A percentile compares a stretch with the other conserved stretches of the same genome.
phyloP scores from a whole-genome alignment of 225 moss, liverwort and hornwort genomes.

The Antitrichia curtipendula region DNA sequence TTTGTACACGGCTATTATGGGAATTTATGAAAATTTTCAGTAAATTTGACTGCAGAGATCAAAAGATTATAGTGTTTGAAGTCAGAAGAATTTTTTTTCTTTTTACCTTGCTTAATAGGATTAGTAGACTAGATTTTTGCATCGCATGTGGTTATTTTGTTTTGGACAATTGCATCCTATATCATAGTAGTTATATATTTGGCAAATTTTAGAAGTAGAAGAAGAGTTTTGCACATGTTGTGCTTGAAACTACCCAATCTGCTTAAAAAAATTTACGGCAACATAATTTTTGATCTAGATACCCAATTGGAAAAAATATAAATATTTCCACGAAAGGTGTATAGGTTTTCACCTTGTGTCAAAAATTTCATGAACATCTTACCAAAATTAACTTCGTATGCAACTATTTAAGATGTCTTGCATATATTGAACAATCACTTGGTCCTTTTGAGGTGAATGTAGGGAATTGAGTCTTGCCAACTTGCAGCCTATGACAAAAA shows the following conservation, averaged over 20 bases:
- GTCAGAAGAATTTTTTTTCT: background rate
- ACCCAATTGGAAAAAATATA: no score
- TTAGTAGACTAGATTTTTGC: background rate
- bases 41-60: rapidly evolving
- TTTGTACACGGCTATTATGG: background rate
- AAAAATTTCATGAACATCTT: no score
- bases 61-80: background rate
- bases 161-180: background rate
- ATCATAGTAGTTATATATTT: background rate
- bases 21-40: no score
- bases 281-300: rapidly evolving
- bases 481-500: background rate
- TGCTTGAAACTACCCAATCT: rapidly evolving
- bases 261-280: rapidly evolving
- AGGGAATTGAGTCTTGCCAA: background rate
- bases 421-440: no score
- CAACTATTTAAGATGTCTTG: no score
- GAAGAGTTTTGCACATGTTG: background rate
- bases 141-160: rapidly evolving
- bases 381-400: no score
- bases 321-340: no score
- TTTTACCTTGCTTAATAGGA: no score
- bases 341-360: no score
- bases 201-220: background rate
- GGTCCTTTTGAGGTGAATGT: background rate